These are phyloP conservation scores for Nepenthes alata DNA, from an alignment of 179 eudicot genomes.

Conservation along the genomic window DNA sequence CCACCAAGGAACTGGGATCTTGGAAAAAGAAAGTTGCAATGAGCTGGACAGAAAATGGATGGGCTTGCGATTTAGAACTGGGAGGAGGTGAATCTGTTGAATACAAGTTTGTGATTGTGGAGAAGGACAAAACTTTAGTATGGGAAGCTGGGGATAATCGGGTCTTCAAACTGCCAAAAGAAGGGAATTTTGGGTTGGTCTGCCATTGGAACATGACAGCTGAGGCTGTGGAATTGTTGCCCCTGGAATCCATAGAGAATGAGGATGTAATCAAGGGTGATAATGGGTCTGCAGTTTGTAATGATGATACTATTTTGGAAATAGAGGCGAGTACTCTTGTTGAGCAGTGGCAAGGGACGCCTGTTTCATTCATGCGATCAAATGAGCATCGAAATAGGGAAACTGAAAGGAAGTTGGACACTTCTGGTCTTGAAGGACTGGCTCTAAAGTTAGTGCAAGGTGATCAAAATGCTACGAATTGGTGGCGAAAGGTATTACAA, in stretches of 20 bases:
- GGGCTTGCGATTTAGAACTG: slow-evolving; percentile 55
- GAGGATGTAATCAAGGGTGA: slow-evolving; percentile 20
- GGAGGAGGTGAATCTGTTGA: slow-evolving; percentile 43
- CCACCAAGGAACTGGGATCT: slow-evolving; percentile 60
- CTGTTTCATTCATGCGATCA: slow-evolving; percentile 67
- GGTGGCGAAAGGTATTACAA: slow-evolving; percentile 83
- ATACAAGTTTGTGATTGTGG: slow-evolving; percentile 65
- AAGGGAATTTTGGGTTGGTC: slow-evolving; percentile 47
- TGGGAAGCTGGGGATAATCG: slow-evolving; percentile 92
- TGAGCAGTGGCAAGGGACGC: slow-evolving; percentile 87
- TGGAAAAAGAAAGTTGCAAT: slow-evolving; percentile 64
- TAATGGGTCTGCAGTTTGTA: slow-evolving; percentile 26
- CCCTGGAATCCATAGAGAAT: slow-evolving; percentile 24
- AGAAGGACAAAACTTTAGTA: slow-evolving; percentile 36
- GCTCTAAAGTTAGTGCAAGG: slow-evolving; percentile 73
- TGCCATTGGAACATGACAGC: slow-evolving; percentile 63
- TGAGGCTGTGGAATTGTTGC: slow-evolving; percentile 40
- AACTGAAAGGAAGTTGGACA: slow-evolving; percentile 46
- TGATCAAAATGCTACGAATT: slow-evolving; percentile 70
- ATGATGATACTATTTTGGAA: slow-evolving; percentile 18
- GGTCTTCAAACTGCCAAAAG: slow-evolving; percentile 36
- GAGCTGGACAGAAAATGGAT: slow-evolving; percentile 79
- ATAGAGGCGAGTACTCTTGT: slow-evolving; percentile 55
- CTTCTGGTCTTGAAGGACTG: slow-evolving; percentile 77
- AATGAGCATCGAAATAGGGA: slow-evolving; percentile 65